These are phyloP conservation scores for Geranium rotundifolium DNA, from an alignment of 345 rosid species.

Conservation along the genomic window DNA sequence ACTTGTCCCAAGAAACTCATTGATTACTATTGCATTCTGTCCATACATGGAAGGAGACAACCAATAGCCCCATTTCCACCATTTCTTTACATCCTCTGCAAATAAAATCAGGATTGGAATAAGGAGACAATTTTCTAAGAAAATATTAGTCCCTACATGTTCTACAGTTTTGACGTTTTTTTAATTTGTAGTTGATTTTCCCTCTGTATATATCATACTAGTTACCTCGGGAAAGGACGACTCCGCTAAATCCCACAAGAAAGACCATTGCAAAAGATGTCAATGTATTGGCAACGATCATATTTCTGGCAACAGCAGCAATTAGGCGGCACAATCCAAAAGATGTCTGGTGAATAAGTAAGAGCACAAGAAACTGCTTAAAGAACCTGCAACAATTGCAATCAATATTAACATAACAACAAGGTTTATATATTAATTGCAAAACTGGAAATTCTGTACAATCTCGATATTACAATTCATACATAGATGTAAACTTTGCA, in stretches of 20 bases:
- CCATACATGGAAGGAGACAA: slow-evolving; percentile 3
- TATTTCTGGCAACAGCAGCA: slow-evolving; percentile 43
- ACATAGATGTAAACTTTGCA: too few species aligned
- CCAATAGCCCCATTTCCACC: slow-evolving; percentile 4
- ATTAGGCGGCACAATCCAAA: slow-evolving; percentile 41
- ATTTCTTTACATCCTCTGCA: neutral
- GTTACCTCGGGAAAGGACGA: slow-evolving; percentile 40
- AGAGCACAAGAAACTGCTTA: slow-evolving; percentile 42
- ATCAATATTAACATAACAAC: too few species aligned
- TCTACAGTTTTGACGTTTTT: too few species aligned
- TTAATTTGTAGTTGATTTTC: too few species aligned
- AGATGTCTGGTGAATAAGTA: slow-evolving; percentile 43
- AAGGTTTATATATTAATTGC: too few species aligned
- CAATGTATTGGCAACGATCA: slow-evolving; percentile 42
- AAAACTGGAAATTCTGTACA: too few species aligned
- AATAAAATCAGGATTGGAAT: neutral
- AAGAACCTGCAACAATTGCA: slow-evolving; percentile 30
- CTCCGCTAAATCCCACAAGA: slow-evolving; percentile 45
- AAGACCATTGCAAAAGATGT: slow-evolving; percentile 40
- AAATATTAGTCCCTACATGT: too few species aligned
- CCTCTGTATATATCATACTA: too few species aligned
- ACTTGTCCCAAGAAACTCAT: slow-evolving; percentile 1
- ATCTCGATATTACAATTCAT: too few species aligned
- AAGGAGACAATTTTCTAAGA: too few species aligned
- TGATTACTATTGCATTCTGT: neutral